phyloP scores from a whole-genome alignment of 768 basidiomycete species.

The Crucibulum laeve region DNA sequence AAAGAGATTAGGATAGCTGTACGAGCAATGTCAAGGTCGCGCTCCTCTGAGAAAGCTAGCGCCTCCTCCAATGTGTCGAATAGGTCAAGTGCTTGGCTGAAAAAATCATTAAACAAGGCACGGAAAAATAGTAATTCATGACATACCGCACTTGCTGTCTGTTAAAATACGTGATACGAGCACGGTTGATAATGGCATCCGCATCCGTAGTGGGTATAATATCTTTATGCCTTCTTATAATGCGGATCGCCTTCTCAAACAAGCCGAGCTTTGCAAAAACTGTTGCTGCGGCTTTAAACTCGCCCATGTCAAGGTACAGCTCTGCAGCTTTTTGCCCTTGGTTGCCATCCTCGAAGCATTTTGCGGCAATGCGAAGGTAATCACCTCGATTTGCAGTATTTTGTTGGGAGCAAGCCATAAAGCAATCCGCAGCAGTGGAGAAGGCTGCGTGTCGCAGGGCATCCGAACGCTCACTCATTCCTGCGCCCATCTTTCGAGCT shows the following conservation, averaged over 20 bases:
- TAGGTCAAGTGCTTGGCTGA: slow-evolving; percentile 41
- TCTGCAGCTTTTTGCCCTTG: slow-evolving; percentile 39
- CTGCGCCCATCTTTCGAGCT: slow-evolving; percentile 31
- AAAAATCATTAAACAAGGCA: slow-evolving; percentile 1
- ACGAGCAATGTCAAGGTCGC: slow-evolving; percentile 45
- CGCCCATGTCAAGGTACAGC: slow-evolving; percentile 34
- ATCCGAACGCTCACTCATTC: slow-evolving; percentile 6
- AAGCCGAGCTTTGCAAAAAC: too few species aligned
- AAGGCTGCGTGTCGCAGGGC: slow-evolving; percentile 29
- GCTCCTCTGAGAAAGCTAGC: slow-evolving; percentile 52
- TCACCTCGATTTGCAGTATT: slow-evolving; percentile 19
- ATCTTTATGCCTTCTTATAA: too few species aligned
- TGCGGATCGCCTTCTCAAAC: too few species aligned
- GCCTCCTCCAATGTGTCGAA: slow-evolving; percentile 50
- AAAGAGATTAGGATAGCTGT: slow-evolving; percentile 38
- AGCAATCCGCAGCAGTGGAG: slow-evolving; percentile 42
- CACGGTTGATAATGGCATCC: too few species aligned
- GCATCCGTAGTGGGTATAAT: too few species aligned
- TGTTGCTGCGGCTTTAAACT: slow-evolving; percentile 39
- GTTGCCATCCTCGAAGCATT: slow-evolving; percentile 38
- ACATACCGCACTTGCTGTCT: too few species aligned
- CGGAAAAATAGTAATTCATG: neutral
- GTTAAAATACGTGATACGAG: too few species aligned
- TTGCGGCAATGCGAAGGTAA: slow-evolving; percentile 40
- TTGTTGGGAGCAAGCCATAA: slow-evolving; percentile 29